phyloP scores from a whole-genome alignment of 805 yeast genomes.

The Pichia cephalocereana region DNA sequence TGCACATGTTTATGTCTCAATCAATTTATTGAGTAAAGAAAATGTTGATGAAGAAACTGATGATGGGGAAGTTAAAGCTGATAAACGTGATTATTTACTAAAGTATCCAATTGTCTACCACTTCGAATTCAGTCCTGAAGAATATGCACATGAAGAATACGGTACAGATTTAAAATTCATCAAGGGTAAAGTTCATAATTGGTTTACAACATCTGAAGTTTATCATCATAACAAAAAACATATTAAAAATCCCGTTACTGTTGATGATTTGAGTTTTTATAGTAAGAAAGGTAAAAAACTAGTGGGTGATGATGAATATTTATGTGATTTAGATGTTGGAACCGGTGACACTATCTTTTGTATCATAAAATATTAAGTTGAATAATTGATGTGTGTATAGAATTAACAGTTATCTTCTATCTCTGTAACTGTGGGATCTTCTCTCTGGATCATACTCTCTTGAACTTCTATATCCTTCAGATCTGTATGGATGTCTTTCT shows the following conservation, averaged over 20 bases:
- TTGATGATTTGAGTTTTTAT: slow-evolving; percentile 29
- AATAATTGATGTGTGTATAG: no score
- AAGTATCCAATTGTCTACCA: slow-evolving; percentile 44
- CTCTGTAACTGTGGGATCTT: no score
- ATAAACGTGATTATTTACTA: slow-evolving; percentile 12
- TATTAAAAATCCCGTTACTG: slow-evolving; percentile 7
- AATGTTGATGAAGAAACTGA: slow-evolving; percentile 1
- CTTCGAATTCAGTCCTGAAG: slow-evolving; percentile 76
- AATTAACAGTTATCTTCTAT: no score
- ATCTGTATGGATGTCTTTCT: no score
- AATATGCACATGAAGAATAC: slow-evolving; percentile 59
- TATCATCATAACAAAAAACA: slow-evolving; percentile 16
- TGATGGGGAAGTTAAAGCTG: no score
- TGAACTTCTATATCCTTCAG: no score
- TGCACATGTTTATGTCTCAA: slow-evolving; percentile 56
- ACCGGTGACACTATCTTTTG: slow-evolving; percentile 42
- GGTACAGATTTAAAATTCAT: slow-evolving; percentile 64
- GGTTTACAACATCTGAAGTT: slow-evolving; percentile 39
- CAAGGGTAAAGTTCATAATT: slow-evolving; percentile 43
- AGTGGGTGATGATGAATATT: slow-evolving; percentile 34
- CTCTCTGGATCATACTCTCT: no score
- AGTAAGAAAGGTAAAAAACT: slow-evolving; percentile 24
- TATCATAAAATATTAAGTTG: slow-evolving; percentile 15
- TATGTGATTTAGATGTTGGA: slow-evolving; percentile 43
- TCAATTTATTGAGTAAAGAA: slow-evolving; percentile 30